phyloP scores from a whole-genome alignment of 2,329 filamentous ascomycete genomes.

The Neonectria sp. region DNA sequence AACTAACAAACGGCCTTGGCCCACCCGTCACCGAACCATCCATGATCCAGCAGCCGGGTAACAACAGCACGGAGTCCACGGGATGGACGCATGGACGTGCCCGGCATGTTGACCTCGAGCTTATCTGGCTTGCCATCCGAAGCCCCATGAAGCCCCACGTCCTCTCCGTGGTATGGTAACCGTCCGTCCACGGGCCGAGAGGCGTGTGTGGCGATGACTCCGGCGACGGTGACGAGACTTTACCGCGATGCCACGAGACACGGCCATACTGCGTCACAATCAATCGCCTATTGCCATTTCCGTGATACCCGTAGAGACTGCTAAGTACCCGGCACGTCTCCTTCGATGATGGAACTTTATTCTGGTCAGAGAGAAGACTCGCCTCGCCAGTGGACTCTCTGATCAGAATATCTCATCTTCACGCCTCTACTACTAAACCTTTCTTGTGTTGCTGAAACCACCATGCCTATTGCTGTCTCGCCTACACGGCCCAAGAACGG shows the following conservation, averaged over 20 bases:
- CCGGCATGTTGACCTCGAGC: background rate
- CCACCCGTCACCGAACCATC: background rate
- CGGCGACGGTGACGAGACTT: constrained; percentile 37
- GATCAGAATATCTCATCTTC: constrained; percentile 6
- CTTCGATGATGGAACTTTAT: constrained; percentile 6
- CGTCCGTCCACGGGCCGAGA: constrained; percentile 25
- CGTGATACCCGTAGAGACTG: constrained; percentile 22
- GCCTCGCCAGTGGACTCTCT: constrained; percentile 20
- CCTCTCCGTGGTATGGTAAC: constrained; percentile 28
- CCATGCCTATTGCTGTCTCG: constrained; percentile 65
- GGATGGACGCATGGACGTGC: background rate
- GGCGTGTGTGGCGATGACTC: constrained; percentile 31
- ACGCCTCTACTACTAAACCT: constrained; percentile 17
- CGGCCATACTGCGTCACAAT: constrained; percentile 39
- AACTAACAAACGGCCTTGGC: constrained; percentile 7
- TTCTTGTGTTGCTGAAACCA: constrained; percentile 33
- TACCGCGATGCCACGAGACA: constrained; percentile 34
- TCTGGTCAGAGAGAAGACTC: constrained; percentile 16
- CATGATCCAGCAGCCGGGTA: constrained; percentile 1
- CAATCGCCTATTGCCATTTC: constrained; percentile 21
- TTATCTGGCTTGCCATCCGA: constrained; percentile 10
- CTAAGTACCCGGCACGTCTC: constrained; percentile 23
- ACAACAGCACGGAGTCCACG: background rate
- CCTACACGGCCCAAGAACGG: constrained; percentile 60
- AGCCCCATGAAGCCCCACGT: constrained; percentile 44